Conservation (phyloP, 345 rosid genomes). For the Populus pruinosa region DNA sequence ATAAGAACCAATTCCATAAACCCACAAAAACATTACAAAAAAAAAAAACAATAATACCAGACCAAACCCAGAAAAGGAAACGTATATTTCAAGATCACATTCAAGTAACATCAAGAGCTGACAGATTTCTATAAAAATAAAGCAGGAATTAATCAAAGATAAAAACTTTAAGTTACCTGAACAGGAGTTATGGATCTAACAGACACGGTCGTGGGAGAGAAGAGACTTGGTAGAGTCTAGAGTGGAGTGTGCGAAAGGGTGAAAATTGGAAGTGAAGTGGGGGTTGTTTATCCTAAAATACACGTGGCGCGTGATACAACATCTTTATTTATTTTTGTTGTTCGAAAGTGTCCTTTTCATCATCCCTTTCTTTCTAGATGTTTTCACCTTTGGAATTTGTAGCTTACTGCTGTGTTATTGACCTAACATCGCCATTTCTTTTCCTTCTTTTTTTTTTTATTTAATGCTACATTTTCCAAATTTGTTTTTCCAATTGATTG, state of each 20-base stretch:
- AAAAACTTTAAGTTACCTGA: background rate
- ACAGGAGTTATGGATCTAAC: background rate
- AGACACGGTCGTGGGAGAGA: background rate
- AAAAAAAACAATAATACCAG: background rate
- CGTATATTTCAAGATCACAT: background rate
- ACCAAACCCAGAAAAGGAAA: background rate
- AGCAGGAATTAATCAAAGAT: background rate
- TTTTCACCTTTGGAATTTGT: background rate
- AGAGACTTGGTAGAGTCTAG: background rate
- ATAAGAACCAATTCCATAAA: background rate
- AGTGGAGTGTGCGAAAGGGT: conserved; percentile 3
- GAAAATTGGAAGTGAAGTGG: background rate
- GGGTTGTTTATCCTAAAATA: conserved; percentile 7
- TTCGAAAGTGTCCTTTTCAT: background rate
- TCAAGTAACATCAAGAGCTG: background rate
- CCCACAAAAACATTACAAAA: background rate
- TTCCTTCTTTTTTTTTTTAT: too few species aligned
- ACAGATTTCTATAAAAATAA: background rate
- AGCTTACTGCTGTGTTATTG: background rate
- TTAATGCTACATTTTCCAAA: background rate
- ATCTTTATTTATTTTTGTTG: background rate
- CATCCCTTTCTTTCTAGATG: background rate
- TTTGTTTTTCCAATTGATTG: too few species aligned
- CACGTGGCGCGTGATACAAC: conserved; percentile 13
- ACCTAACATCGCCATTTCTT: too few species aligned